Conservation (phyloP, 2,329 filamentous ascomycete genomes). For the Grosmannia penicillata region DNA sequence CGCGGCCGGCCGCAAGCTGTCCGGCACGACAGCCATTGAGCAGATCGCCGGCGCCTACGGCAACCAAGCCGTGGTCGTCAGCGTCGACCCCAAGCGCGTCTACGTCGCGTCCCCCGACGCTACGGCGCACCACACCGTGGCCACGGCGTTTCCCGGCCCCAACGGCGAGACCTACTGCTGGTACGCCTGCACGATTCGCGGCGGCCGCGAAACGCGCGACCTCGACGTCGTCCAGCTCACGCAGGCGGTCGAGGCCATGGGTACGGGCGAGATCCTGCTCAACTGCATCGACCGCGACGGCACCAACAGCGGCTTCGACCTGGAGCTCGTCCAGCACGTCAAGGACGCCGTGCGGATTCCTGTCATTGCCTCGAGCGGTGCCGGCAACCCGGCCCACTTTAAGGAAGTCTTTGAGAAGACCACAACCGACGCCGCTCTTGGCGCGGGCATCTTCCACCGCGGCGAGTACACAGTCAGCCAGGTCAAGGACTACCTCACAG, state of each 20-base stretch:
- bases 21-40: conserved; percentile 83
- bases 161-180: conserved; percentile 73
- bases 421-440: conserved; percentile 77
- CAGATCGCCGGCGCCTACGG: conserved; percentile 89
- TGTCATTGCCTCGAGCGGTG: conserved; percentile 88
- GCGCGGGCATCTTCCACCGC: conserved; percentile 94
- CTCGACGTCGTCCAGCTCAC: conserved; percentile 82
- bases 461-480: conserved; percentile 89
- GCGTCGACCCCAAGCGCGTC: conserved; percentile 82
- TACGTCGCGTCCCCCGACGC: conserved; percentile 63
- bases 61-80: conserved; percentile 92
- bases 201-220: conserved; percentile 85
- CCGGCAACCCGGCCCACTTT: conserved; percentile 78
- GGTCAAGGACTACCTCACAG: conserved; percentile 70
- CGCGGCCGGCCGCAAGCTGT: conserved; percentile 49
- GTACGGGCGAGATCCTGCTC: conserved; percentile 80
- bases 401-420: conserved; percentile 80
- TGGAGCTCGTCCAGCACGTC: conserved; percentile 79
- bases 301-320: conserved; percentile 84
- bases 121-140: conserved; percentile 56
- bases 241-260: conserved; percentile 88
- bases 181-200: conserved; percentile 97
- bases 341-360: conserved; percentile 81
- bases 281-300: conserved; percentile 98
- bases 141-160: conserved; percentile 55